A percentile compares a stretch with the other conserved stretches of the same genome.
These are phyloP conservation scores for Hirschfeldia incana DNA, from an alignment of 345 rosid genomes.

Conservation along the genomic window DNA sequence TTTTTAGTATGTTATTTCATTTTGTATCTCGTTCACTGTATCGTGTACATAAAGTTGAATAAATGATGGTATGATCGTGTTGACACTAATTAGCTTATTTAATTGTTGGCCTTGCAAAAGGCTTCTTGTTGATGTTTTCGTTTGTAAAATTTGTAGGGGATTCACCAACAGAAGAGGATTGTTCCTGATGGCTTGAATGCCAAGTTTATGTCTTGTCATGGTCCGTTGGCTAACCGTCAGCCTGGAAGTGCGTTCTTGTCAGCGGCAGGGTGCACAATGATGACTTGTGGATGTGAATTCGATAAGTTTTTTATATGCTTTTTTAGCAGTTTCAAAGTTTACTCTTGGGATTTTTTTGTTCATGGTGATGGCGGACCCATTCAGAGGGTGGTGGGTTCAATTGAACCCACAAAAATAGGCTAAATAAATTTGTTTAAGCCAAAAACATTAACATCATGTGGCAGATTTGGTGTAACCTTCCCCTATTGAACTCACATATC, in stretches of 20 bases:
- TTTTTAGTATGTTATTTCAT: too few relatives aligned
- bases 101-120: background rate
- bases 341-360: background rate
- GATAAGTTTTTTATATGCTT: background rate
- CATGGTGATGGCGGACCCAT: background rate
- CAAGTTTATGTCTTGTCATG: conserved; percentile 44
- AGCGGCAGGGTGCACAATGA: conserved; percentile 14
- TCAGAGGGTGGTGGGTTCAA: too few relatives aligned
- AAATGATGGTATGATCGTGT: conserved; percentile 35
- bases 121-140: background rate
- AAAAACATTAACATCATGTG: too few relatives aligned
- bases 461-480: too few relatives aligned
- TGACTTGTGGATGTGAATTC: background rate
- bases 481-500: too few relatives aligned
- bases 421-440: too few relatives aligned
- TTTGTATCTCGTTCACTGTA: too few relatives aligned
- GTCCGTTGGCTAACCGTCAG: conserved; percentile 36
- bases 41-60: too few relatives aligned
- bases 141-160: conserved; percentile 41
- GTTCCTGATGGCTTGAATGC: conserved; percentile 55
- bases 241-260: conserved; percentile 44
- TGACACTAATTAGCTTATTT: background rate
- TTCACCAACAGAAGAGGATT: conserved; percentile 53
- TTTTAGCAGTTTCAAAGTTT: background rate
- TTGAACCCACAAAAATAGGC: too few relatives aligned